Evolutionary conservation across 345 rosid species (phyloP).

Genomic region (Dovyalis caffra): DNA sequence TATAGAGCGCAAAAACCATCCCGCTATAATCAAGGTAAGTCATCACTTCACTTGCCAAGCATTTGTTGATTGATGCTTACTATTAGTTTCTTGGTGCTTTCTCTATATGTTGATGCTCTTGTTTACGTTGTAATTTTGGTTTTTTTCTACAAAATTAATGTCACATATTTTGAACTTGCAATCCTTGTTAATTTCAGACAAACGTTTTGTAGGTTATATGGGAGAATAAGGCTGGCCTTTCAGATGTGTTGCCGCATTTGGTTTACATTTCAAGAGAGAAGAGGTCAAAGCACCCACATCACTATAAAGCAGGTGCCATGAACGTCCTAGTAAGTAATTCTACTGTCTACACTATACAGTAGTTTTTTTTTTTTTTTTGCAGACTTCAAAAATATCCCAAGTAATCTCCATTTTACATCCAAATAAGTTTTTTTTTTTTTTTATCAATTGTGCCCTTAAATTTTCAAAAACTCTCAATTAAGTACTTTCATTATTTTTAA

Average conservation of each 20-base stretch:
- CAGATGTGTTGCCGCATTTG: constrained; percentile 50
- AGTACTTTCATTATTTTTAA: too few relatives aligned
- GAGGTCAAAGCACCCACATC: constrained; percentile 47
- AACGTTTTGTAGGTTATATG: constrained; percentile 41
- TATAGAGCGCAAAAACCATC: constrained; percentile 42
- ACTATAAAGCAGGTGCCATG: constrained; percentile 82
- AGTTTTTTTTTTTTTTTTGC: neutral
- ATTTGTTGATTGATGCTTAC: neutral
- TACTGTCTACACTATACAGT: neutral
- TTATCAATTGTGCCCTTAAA: too few relatives aligned
- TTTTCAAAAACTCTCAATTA: too few relatives aligned
- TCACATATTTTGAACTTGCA: neutral
- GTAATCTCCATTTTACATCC: too few relatives aligned
- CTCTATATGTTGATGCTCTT: neutral
- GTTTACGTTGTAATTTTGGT: neutral
- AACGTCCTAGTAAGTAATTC: constrained; percentile 56
- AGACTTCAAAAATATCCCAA: too few relatives aligned
- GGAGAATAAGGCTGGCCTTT: constrained; percentile 38
- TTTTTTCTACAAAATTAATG: neutral
- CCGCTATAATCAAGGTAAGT: constrained; percentile 65
- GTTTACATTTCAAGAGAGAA: constrained; percentile 70
- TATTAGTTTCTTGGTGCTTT: neutral
- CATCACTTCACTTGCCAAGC: neutral
- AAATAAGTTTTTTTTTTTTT: too few relatives aligned
- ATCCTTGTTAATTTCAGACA: neutral